Evolutionary conservation across 139 green algal genomes (phyloP), one percentile per base, ranked within the genome.

Genomic region (Trebouxia sp.): DNA sequence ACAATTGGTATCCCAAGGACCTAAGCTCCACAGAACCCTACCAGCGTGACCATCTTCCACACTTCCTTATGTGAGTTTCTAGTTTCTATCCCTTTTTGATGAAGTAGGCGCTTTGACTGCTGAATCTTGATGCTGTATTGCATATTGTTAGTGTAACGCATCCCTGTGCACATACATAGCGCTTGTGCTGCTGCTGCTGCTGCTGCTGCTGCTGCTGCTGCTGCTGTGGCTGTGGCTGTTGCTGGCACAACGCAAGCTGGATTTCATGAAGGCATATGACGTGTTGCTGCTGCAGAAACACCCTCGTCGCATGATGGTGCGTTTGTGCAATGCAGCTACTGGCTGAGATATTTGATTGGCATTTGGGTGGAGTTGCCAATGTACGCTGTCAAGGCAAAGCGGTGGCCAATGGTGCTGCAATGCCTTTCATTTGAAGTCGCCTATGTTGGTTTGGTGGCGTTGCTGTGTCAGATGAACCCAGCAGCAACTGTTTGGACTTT

Each of bases 11-110:
- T 45, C 76, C 75, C 5, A 81, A 86, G 20, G 93, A 98, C 62
- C 47, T 91, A 2, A 94, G 89, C n/a, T 93, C 92, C 58, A 98
- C 94, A 15, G 94, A 98, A 77, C 84, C 69, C 1, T 96, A 94
- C 83, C 89, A 91, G 78, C 85, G 94, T 0, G 88, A 97, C 83
- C 94, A 82, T 81, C 62, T 92, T 9, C 28, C 80, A 0, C 84
- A 93, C 42, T 98, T 97, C 51, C 69, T 92, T 1, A n/a, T 76
- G 87, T 93, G 56, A 62, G 80, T 8, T 65, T 6, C 35, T 47
- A 32, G 26, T 66, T 24, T 6, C 56, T 38, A 1, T 67, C 55
- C 11, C 32, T 26, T 72, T 22, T 22, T 28, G 7, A 9, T 74
- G 22, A 1, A n/a, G 32, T 45, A n/a, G 12, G 20, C 6, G n/a